Percentiles rank a stretch among this genome's conserved stretches.
phyloP scores from a whole-genome alignment of 192 early-diverging fungal genomes.

The Geranomyces michiganensis region DNA sequence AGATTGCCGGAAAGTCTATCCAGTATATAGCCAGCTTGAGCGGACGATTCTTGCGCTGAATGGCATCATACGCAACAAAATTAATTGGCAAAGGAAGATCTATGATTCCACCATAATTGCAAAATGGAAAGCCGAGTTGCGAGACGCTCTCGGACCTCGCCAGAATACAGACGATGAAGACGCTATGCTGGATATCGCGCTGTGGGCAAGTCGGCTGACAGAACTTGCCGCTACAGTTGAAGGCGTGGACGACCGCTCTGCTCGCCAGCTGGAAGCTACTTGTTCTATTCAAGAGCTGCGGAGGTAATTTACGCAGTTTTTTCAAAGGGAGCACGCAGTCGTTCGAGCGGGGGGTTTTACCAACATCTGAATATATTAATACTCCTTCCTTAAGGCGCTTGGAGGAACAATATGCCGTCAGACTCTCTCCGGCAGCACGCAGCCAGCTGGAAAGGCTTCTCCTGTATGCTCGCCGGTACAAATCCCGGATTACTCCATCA shows the following conservation, averaged over 20 bases:
- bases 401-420: conserved; percentile 1
- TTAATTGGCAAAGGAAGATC: background rate
- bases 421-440: background rate
- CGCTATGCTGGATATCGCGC: background rate
- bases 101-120: background rate
- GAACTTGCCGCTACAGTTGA: conserved; percentile 6
- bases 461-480: background rate
- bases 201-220: background rate
- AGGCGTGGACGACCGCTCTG: background rate
- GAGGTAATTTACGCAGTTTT: background rate
- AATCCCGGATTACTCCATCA: conserved; percentile 39
- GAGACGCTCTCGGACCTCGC: background rate
- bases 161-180: conserved; percentile 2
- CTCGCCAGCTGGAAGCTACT: background rate
- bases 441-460: conserved; percentile 1
- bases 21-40: background rate
- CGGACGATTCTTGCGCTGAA: background rate
- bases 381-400: background rate
- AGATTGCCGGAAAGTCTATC: background rate
- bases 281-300: background rate
- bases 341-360: no score
- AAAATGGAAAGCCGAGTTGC: conserved; percentile 7
- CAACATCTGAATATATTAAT: no score
- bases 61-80: conserved; percentile 5
- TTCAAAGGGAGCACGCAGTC: background rate